A percentile compares a stretch with the other conserved stretches of the same genome.
These are phyloP conservation scores for Aspergillus glaucus DNA, from an alignment of 2,329 filamentous ascomycete genomes.

Conservation along the genomic window DNA sequence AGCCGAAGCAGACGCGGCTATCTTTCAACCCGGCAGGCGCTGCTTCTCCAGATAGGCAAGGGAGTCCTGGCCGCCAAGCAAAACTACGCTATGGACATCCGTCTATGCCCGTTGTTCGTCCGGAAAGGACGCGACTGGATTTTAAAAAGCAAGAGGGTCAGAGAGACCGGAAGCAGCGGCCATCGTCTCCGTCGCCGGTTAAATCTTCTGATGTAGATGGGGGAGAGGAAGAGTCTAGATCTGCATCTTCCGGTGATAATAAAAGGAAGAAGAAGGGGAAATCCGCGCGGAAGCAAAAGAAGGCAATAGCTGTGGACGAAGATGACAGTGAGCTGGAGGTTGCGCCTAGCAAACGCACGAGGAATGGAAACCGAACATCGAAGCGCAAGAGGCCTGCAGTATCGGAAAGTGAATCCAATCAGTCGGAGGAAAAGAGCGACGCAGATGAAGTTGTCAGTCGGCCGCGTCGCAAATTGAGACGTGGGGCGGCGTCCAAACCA, in stretches of 20 bases:
- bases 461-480: conserved; percentile 23
- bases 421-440: conserved; percentile 17
- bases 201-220: neutral
- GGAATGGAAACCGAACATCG: neutral
- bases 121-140: conserved; percentile 5
- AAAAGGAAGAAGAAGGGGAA: neutral
- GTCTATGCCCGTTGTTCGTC: conserved; percentile 13
- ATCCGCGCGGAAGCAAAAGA: neutral
- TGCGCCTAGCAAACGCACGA: conserved; percentile 3
- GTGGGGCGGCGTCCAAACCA: conserved; percentile 18
- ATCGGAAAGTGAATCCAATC: conserved; percentile 3
- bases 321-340: conserved; percentile 14
- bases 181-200: conserved; percentile 2
- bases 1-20: conserved; percentile 36
- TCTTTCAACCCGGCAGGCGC: conserved; percentile 34
- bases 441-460: conserved; percentile 21
- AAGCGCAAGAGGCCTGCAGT: conserved; percentile 15
- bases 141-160: conserved; percentile 3
- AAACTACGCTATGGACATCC: conserved; percentile 29
- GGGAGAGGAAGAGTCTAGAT: neutral
- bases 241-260: neutral
- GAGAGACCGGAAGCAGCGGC: conserved; percentile 1
- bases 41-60: conserved; percentile 17
- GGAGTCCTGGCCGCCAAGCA: conserved; percentile 20
- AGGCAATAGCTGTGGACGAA: neutral